Conservation (phyloP, 1,139 yeast species). For the Nakaseomyces nivariensis region DNA sequence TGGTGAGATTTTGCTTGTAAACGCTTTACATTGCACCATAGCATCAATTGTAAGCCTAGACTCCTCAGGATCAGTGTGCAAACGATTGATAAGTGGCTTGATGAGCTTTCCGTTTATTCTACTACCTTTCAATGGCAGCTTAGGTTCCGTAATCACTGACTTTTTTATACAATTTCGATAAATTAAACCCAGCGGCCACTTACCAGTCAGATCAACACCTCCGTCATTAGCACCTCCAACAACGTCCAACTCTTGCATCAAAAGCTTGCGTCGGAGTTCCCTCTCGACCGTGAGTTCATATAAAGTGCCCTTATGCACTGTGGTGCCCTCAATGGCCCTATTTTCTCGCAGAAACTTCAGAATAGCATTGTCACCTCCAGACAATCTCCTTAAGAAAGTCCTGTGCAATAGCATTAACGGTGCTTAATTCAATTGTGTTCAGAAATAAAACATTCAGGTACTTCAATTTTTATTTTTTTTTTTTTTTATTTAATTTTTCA, state of each 20-base stretch:
- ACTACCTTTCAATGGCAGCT: conserved; percentile 25
- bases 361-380: conserved; percentile 11
- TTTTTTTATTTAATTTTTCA: no score
- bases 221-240: conserved; percentile 67
- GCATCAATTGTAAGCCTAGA: conserved; percentile 21
- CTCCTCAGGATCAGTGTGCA: conserved; percentile 8
- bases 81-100: conserved; percentile 17
- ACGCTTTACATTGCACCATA: conserved; percentile 51
- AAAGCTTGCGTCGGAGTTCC: conserved; percentile 35
- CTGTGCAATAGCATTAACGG: background rate
- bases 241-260: conserved; percentile 32
- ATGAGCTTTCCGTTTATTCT: conserved; percentile 29
- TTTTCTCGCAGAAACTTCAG: conserved; percentile 16
- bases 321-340: conserved; percentile 27
- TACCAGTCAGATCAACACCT: conserved; percentile 61
- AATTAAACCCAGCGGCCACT: conserved; percentile 39
- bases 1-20: conserved; percentile 39
- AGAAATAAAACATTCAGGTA: no score
- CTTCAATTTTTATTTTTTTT: no score
- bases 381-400: conserved; percentile 3
- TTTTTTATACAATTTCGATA: conserved; percentile 13
- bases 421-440: no score
- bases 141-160: conserved; percentile 19
- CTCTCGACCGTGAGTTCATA: conserved; percentile 53
- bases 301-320: conserved; percentile 58